phyloP scores from a whole-genome alignment of 2,329 filamentous ascomycete genomes.

The Colletotrichum orchidophilum region DNA sequence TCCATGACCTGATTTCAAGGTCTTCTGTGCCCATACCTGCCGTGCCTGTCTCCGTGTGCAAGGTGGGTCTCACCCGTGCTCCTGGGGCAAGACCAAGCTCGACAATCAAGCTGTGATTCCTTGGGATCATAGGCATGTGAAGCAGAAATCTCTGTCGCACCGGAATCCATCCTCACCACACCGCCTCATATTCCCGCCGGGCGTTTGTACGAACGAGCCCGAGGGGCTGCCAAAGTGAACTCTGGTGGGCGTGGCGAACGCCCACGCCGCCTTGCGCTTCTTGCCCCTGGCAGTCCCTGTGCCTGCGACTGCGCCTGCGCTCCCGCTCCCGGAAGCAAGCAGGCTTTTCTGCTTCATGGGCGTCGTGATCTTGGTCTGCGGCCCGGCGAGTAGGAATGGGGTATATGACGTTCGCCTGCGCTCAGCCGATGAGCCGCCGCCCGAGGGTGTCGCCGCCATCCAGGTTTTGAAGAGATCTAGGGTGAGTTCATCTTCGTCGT shows the following conservation, averaged over 20 bases:
- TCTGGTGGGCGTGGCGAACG: slow-evolving; percentile 21
- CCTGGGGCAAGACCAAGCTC: not conserved
- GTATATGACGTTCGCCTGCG: slow-evolving; percentile 2
- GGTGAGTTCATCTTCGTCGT: slow-evolving; percentile 48
- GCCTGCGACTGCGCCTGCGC: not conserved
- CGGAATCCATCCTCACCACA: slow-evolving; percentile 66
- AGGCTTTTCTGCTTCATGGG: slow-evolving; percentile 10
- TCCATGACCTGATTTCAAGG: not conserved
- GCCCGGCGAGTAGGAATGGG: slow-evolving; percentile 4
- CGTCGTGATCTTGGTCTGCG: slow-evolving; percentile 20
- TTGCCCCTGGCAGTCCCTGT: not conserved
- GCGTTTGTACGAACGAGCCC: slow-evolving; percentile 51
- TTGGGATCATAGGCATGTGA: slow-evolving; percentile 58
- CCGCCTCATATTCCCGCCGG: slow-evolving; percentile 57
- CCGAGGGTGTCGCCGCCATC: not conserved
- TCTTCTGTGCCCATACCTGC: not conserved
- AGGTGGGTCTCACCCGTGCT: not conserved
- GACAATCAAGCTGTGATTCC: not conserved
- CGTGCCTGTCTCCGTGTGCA: not conserved
- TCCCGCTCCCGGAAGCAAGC: not conserved
- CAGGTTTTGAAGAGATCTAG: slow-evolving; percentile 42
- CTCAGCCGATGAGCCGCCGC: not conserved
- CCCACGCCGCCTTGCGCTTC: slow-evolving; percentile 28
- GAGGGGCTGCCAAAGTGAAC: slow-evolving; percentile 33
- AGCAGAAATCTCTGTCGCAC: slow-evolving; percentile 69